Evolutionary conservation across 202 grass and related monocot genomes (phyloP).

Genomic region (Cymbopogon flexuosus): DNA sequence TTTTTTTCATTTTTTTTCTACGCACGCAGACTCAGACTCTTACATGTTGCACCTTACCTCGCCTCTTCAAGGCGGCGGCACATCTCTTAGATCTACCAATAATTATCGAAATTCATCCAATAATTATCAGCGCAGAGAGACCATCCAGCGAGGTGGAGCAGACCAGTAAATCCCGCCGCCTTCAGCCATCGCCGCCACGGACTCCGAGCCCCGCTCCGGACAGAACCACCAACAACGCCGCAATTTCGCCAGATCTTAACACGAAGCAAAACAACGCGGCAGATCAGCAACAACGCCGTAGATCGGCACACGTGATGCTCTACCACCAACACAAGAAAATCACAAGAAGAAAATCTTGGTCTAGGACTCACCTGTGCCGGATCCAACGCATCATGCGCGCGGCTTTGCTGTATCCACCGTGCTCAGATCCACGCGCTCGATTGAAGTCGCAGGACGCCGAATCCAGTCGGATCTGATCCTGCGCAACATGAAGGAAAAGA

Average conservation of each 20-base stretch:
- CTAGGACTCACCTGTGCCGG: not conserved
- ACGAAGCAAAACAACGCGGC: rapidly evolving
- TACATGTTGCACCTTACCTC: conserved; percentile 44
- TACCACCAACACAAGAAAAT: rapidly evolving
- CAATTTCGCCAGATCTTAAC: not conserved
- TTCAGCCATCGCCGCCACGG: rapidly evolving
- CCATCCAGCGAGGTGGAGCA: not conserved
- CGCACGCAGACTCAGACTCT: conserved; percentile 10
- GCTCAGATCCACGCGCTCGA: not conserved
- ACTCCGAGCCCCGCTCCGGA: not conserved
- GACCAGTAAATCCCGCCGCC: not conserved
- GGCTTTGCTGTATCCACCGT: not conserved
- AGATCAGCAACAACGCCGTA: not conserved
- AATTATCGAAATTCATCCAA: conserved; percentile 52
- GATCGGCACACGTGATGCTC: not conserved
- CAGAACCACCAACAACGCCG: not conserved
- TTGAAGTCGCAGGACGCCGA: not conserved
- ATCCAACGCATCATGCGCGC: not conserved
- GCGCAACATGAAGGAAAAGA: not conserved
- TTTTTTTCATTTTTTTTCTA: not conserved
- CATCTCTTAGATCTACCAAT: conserved; percentile 47
- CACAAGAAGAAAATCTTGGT: too few relatives aligned
- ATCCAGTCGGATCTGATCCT: not conserved
- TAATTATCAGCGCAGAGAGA: conserved; percentile 47
- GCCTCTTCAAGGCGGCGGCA: conserved; percentile 14